Conservation (phyloP, 1,139 yeast genomes). For the Yamadazyma songkhlaensis region DNA sequence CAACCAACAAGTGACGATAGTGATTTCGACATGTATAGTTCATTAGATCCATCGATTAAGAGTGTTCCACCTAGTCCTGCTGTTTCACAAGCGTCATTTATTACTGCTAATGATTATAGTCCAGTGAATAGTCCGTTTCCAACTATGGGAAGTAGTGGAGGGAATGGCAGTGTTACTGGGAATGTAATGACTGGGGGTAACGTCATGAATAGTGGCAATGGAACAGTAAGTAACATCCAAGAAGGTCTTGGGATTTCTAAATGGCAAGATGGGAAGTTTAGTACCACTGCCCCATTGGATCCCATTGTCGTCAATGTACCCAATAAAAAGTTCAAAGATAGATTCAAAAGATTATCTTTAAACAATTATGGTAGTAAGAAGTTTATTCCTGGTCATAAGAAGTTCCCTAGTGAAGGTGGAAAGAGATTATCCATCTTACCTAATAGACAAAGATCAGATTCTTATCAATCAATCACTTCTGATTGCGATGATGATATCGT, state of each 20-base stretch:
- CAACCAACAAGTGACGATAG: slow-evolving; percentile 16
- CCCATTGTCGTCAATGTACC: neutral
- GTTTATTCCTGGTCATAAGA: slow-evolving; percentile 11
- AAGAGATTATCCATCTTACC: slow-evolving; percentile 1
- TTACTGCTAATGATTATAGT: neutral
- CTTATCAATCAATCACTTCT: neutral
- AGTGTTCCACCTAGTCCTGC: slow-evolving; percentile 9
- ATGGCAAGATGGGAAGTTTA: slow-evolving; percentile 1
- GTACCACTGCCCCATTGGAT: slow-evolving; percentile 3
- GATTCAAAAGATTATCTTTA: slow-evolving; percentile 15
- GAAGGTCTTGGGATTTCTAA: neutral
- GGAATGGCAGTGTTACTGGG: too few relatives aligned
- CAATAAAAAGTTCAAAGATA: slow-evolving; percentile 2
- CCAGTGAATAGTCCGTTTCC: neutral
- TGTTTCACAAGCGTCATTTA: slow-evolving; percentile 1
- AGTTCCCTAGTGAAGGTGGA: slow-evolving; percentile 8
- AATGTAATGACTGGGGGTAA: too few relatives aligned
- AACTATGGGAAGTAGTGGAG: too few relatives aligned
- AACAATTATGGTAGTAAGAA: slow-evolving; percentile 8
- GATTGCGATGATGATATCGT: neutral
- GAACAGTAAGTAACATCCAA: too few relatives aligned
- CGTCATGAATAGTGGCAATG: too few relatives aligned
- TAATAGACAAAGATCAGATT: neutral
- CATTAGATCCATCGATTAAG: slow-evolving; percentile 14
- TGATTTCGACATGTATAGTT: slow-evolving; percentile 10